Base-by-base conservation (phyloP, 352 stramenopile species). In the Globisporangium emineosum region DNA sequence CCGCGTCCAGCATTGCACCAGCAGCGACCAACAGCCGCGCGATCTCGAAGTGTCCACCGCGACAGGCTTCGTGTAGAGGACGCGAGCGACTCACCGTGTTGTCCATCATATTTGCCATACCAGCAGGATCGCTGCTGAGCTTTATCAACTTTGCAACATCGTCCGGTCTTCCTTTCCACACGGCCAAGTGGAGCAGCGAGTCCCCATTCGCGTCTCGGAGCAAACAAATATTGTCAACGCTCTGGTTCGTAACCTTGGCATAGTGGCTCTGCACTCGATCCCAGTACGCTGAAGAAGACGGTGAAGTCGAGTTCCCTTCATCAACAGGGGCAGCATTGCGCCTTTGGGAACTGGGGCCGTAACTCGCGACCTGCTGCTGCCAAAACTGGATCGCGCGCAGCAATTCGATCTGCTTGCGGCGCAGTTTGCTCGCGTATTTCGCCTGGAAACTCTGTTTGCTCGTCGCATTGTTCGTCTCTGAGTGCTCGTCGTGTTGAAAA, bases 51-150 rank as follows among this genome's bases (percentile, higher is more conserved):
- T 89, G 71, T 8, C 81, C 81, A 7, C 66, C 72, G n/a, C 70
- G 69, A 66, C 77, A 81, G 13, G 79, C 84, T 65, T 89, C 81
- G 33, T 90, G 81, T 5, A 91, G 66, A 13, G 81, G 72, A 8
- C 78, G 86, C 21, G 54, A 77, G 23, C 56, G 71, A 15, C 65
- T 79, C 9, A 77, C 68, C 5, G 54, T 83, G 43, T 70, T 86
- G 60, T 90, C 81, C 1, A 83, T 62, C 1, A 71, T 27, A 56
- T 90, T 86, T 17, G 8, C 29, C 5, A 57, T 9, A 32, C 47
- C 12, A 32, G 3, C 47, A n/a, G 83, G 77, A 23, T 86, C 73
- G 5, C 52, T 64, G 10, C 68, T 65, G 50, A 83, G 59, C 0
- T 53, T 52, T 7, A 85, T 37, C 17, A 88, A 59, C 6, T 67